Base-by-base conservation (phyloP, 208 protist genomes). In the Histomonas meleagridis region DNA sequence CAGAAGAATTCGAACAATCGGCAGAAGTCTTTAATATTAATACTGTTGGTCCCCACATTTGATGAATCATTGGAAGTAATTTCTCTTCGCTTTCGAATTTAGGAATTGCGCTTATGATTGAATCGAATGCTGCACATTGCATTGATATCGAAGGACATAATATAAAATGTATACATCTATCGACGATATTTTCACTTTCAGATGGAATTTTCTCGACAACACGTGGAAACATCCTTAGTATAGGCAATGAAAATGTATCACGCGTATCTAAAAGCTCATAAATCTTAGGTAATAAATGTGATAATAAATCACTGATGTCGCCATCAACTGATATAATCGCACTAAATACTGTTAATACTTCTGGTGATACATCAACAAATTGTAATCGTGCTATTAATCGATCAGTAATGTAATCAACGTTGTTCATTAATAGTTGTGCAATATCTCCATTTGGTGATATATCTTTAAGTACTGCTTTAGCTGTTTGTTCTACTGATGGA, bases 251-350 rank as follows among this genome's bases (percentile, higher is more conserved):
- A n/a, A 86, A 49, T n/a, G 18, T 16, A 12, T 86, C 76, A 40
- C 46, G 43, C 16, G 76, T 86, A 55, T 86, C 76, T 18, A 86
- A 28, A 7, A 86, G 43, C 38, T 86, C 76, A 35, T 51, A 86
- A 38, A 86, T 86, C 38, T 46, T 51, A 16, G 76, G 76, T 2
- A 86, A 55, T 12, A 86, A 51, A 46, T 86, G 76, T 2, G 40
- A 51, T 18, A 86, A 40, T 1, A 86, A 40, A 55, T 86, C 46
- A 2, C 46, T 57, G 55, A 86, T 48, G 38, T 86, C 46, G 12
- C 76, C 76, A 16, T 86, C 76, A 57, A 86, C 76, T 18, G 76
- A 51, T 26, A 86, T 57, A 86, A 86, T 86, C 55, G 76, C 76
- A 38, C 40, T 51, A n/a, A 86, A 86, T 57, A 86, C 76, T 38